Base-by-base conservation (phyloP, 2,329 filamentous ascomycete species). In the Cladophialophora carrionii region DNA sequence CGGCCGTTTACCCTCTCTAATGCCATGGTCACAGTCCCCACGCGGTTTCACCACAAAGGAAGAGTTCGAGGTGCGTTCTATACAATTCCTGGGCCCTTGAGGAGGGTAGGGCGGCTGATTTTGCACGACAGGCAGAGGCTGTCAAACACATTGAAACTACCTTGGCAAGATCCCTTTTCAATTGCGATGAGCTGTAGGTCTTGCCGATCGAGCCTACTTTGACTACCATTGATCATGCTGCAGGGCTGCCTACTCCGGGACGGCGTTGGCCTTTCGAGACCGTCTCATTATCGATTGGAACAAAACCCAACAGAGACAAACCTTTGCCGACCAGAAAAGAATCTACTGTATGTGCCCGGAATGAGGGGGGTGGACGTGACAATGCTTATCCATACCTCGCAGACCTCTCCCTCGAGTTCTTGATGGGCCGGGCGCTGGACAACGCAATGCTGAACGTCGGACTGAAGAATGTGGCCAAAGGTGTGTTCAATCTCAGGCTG, bases 401-500 rank as follows among this genome's bases (percentile, higher is more conserved):
- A 88, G 85, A 99, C 77, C 86, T 99, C 66, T 97, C 93, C 71
- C 87, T 99, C 64, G 95, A 99, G 79, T 99, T 99, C 74, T 81
- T 99, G 74, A 99, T 99, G 95, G 95, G 95, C 49, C 86, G 95
- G 75, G 90, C 95, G 54, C 82, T 99, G 69, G 95, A 99, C 83
- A 99, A 99, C 86, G 94, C 95, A 69, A 97, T 99, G 91, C 85
- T 99, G 71, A 99, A 99, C 77, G 87, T 96, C 62, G 91, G 91
- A 26, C 84, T 92, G 77, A 99, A 98, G 80, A 87, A 92, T 72
- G 82, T 88, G 66, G 94, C 95, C 59, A 89, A 87, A 79, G 85
- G 92, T 95, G 78, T 72, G 85, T 71, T 22, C 10, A 34, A 4
- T 8, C 9, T 41, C 22, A 46, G n/a, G 22, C 14, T 37, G n/a